Evolutionary conservation across 1,139 yeast genomes (phyloP).

Genomic region (Taphrina flavorubra): DNA sequence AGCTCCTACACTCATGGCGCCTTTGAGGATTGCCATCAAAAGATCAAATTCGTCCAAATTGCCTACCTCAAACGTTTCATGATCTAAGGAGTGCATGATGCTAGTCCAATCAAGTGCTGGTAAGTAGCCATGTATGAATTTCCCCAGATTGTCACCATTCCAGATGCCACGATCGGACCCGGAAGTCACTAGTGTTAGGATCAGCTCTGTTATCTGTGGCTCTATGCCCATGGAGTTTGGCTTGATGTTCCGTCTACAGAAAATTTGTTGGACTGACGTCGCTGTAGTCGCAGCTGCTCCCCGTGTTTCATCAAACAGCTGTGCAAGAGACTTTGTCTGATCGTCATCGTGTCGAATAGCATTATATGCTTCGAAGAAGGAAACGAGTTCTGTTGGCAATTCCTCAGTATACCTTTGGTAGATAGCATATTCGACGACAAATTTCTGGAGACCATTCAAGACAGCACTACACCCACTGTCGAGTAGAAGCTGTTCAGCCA

Average conservation of each 20-base stretch:
- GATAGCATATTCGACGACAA: conserved; percentile 34
- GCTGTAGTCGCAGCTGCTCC: conserved; percentile 30
- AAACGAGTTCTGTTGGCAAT: conserved; percentile 16
- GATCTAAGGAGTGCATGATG: conserved; percentile 21
- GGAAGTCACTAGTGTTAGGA: conserved; percentile 22
- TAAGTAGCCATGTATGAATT: conserved; percentile 4
- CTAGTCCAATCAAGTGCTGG: conserved; percentile 29
- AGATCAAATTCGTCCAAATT: conserved; percentile 19
- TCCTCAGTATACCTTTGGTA: conserved; percentile 22
- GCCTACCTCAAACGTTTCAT: conserved; percentile 10
- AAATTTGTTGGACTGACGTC: conserved; percentile 22
- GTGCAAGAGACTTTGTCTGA: conserved; percentile 31
- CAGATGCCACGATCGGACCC: conserved; percentile 10
- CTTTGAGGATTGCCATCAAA: conserved; percentile 27
- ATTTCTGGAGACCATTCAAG: conserved; percentile 19
- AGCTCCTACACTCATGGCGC: conserved; percentile 28
- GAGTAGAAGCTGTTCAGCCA: conserved; percentile 23
- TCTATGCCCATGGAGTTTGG: conserved; percentile 2
- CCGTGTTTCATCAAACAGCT: conserved; percentile 35
- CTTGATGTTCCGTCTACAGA: conserved; percentile 9
- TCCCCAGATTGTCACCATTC: conserved; percentile 31
- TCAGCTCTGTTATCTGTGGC: conserved; percentile 20
- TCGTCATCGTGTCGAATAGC: conserved; percentile 17
- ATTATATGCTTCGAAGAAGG: conserved; percentile 33
- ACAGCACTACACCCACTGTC: background rate